Evolutionary conservation across 1,139 yeast genomes (phyloP), one percentile per base, ranked within the genome.

Genomic region (Yamadazyma songkhlaensis): DNA sequence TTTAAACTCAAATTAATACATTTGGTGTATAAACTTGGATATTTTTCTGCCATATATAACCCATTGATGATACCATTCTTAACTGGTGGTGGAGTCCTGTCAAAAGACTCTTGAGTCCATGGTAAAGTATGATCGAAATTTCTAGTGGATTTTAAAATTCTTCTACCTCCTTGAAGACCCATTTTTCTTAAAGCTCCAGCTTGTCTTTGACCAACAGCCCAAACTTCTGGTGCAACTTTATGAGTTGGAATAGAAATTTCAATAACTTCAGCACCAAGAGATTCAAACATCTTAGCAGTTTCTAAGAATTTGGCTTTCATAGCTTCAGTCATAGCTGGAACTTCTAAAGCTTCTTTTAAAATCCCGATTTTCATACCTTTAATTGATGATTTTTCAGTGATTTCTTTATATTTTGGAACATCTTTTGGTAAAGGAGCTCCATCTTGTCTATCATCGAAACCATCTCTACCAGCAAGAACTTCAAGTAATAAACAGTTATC

Each of bases 351-450:
- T 45, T 63, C 68, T 32, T 54, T 58, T 35, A 62, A 42, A 25
- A 62, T 49, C 2, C 67, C 68, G 34, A 59, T 44, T 17, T 70
- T 61, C 44, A 81, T 51, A 10, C 79, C 84, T 38, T 83, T 67
- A 8, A 64, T 48, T 10, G 75, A 61, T 12, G 82, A 81, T 27
- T 62, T 64, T 34, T 22, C 45, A 17, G 74, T 69, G 3, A 39
- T 3, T 28, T 37, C 38, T 23, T 26, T 33, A 24, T 39, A 39
- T 15, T 25, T 27, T 15, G 41, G 41, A 17, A 78, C 59, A 11
- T 78, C 81, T 34, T 77, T 54, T 34, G 60, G 63, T 32, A 74
- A 49, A 1, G 46, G 43, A 4, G 37, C 39, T 1, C 32, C 44
- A 31, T 34, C 38, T 42, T 54, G 59, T 13, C 68, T 50, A 40